Conservation (phyloP, 139 green algal species). For the Zygnema cylindricum region DNA sequence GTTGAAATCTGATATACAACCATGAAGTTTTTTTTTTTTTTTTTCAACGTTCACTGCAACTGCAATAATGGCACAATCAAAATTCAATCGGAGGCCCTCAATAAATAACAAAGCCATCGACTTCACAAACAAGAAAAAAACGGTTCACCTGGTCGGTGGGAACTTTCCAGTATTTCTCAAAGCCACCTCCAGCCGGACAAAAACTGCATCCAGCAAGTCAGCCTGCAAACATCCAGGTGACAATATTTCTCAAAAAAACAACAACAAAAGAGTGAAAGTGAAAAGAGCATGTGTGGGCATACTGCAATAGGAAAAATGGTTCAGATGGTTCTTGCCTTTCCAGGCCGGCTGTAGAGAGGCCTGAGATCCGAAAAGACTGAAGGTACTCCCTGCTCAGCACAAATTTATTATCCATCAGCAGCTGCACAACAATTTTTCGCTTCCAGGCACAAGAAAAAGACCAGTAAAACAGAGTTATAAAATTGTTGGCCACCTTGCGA, state of each 20-base stretch:
- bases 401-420: not conserved
- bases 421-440: too few relatives aligned
- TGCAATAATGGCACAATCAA: too few relatives aligned
- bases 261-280: not conserved
- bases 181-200: constrained; percentile 28
- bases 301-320: not conserved
- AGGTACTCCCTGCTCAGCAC: constrained; percentile 81
- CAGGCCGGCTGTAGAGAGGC: constrained; percentile 77
- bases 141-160: constrained; percentile 13
- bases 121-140: constrained; percentile 42
- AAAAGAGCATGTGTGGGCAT: not conserved
- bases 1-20: too few relatives aligned
- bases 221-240: too few relatives aligned
- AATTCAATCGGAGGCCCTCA: too few relatives aligned
- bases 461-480: too few relatives aligned
- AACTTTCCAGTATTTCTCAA: constrained; percentile 21
- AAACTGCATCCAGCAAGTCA: constrained; percentile 54
- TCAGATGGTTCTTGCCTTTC: constrained; percentile 58
- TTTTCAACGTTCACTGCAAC: too few relatives aligned
- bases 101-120: not conserved
- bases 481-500: not conserved
- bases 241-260: not conserved
- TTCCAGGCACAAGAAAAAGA: too few relatives aligned
- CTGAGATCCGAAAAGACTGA: constrained; percentile 91
- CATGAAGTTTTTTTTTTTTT: too few relatives aligned